phyloP scores from a whole-genome alignment of 2,329 filamentous ascomycete genomes.

The Albophoma yamanashiensis region DNA sequence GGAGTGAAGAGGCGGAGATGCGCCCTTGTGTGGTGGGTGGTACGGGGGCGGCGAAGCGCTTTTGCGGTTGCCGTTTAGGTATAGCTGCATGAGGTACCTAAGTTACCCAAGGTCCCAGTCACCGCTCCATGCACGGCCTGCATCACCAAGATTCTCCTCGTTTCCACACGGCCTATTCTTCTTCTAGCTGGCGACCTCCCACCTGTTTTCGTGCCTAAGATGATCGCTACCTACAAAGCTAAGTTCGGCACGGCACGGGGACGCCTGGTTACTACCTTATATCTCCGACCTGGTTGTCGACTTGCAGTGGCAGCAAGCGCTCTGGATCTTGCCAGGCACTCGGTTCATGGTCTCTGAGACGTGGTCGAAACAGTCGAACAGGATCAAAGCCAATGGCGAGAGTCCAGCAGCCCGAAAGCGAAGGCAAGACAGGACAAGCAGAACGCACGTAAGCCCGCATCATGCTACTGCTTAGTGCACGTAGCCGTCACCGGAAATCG shows the following conservation, averaged over 20 bases:
- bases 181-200: background rate
- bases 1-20: background rate
- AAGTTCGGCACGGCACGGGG: background rate
- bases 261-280: too few species aligned
- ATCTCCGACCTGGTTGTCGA: too few species aligned
- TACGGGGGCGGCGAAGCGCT: too few species aligned
- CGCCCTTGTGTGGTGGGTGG: background rate
- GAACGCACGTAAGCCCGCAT: background rate
- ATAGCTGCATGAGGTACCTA: background rate
- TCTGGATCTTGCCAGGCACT: background rate
- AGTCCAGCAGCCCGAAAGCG: conserved; percentile 5
- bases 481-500: background rate
- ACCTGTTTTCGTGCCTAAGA: background rate
- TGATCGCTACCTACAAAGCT: background rate
- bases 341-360: background rate
- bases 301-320: background rate
- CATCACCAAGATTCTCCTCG: background rate
- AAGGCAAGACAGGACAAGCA: conserved; percentile 2
- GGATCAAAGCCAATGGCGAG: background rate
- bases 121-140: background rate
- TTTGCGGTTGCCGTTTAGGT: background rate
- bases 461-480: background rate
- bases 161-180: background rate
- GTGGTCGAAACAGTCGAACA: background rate
- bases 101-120: background rate